Base-by-base conservation (phyloP, 805 yeast genomes). In the Candida vaughaniae region DNA sequence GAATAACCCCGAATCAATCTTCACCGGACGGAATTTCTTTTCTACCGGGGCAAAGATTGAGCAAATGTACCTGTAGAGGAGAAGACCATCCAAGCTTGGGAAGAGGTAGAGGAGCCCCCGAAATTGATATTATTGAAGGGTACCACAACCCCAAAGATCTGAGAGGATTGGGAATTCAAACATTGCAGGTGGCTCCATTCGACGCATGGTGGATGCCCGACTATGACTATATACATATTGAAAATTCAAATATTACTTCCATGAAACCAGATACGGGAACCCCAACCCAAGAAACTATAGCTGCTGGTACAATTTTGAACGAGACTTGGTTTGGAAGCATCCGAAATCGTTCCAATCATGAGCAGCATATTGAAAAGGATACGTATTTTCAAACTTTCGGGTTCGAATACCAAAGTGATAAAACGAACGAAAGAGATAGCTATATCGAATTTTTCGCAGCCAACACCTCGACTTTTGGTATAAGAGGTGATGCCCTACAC, bases 161-260 rank as follows among this genome's bases (percentile, higher is more conserved):
- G 29, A 41, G 36, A 17, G 27, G 37, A 30, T 26, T 43, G 39
- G 51, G 52, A 11, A 52, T 69, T 10, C 73, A 68, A 45, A 64
- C 74, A 1, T 47, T 58, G 32, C 71, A 69, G 41, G 56, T 65
- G n/a, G 71, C 73, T 4, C 71, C 73, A 8, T 61, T 64, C 47
- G 73, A 69, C 39, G 54, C 65, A 17, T 66, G 72, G 71, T 64
- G 62, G 51, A 48, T 57, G 39, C 71, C 73, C 3, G 70, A 66
- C 39, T 65, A 65, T 43, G 52, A 57, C 31, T 64, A 53, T 31
- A 47, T 66, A 37, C 37, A 47, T 17, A 58, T 67, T 25, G 36
- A 50, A 22, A 49, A 64, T 40, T 14, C 28, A 17, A 50, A 53
- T 16, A 42, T 57, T 10, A 65, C 71, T 6, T 46, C 58, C 15